These are phyloP conservation scores for Gautieria morchelliformis DNA, from an alignment of 768 basidiomycete species.

Conservation along the genomic window DNA sequence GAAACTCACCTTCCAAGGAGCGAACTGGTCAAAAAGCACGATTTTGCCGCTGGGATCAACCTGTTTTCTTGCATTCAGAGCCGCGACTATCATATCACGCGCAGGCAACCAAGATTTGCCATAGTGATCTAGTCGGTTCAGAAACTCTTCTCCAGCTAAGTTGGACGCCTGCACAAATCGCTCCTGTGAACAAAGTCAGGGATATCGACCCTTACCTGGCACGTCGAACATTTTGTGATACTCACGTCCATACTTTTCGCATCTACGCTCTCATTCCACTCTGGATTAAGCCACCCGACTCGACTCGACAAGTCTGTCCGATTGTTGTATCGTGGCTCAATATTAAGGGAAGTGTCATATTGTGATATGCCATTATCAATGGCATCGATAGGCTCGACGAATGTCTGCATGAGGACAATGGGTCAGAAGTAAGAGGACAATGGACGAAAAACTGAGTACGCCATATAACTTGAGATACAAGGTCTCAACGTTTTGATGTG, in stretches of 20 bases:
- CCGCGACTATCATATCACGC: conserved; percentile 58
- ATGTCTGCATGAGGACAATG: conserved; percentile 47
- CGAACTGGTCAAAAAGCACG: conserved; percentile 67
- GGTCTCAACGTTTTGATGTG: conserved; percentile 56
- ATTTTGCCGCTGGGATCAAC: conserved; percentile 70
- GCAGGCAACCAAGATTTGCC: conserved; percentile 90
- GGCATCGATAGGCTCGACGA: conserved; percentile 89
- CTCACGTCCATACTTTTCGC: conserved; percentile 65
- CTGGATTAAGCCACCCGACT: conserved; percentile 77
- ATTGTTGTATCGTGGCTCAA: conserved; percentile 57
- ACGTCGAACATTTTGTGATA: conserved; percentile 8
- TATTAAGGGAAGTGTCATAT: conserved; percentile 47
- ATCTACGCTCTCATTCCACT: conserved; percentile 80
- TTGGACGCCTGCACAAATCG: conserved; percentile 72
- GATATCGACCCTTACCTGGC: neutral
- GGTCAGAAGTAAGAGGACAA: conserved; percentile 1
- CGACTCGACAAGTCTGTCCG: conserved; percentile 80
- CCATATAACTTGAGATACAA: conserved; percentile 89
- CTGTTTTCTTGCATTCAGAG: conserved; percentile 41
- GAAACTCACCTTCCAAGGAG: conserved; percentile 74
- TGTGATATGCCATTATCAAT: conserved; percentile 93
- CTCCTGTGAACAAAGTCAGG: conserved; percentile 30
- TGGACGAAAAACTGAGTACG: conserved; percentile 26
- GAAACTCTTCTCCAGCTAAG: conserved; percentile 80
- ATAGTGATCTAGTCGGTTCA: conserved; percentile 70